Evolutionary conservation across 2,329 filamentous ascomycete genomes (phyloP), one percentile per base, ranked within the genome.

Genomic region (Talaromyces sp.): DNA sequence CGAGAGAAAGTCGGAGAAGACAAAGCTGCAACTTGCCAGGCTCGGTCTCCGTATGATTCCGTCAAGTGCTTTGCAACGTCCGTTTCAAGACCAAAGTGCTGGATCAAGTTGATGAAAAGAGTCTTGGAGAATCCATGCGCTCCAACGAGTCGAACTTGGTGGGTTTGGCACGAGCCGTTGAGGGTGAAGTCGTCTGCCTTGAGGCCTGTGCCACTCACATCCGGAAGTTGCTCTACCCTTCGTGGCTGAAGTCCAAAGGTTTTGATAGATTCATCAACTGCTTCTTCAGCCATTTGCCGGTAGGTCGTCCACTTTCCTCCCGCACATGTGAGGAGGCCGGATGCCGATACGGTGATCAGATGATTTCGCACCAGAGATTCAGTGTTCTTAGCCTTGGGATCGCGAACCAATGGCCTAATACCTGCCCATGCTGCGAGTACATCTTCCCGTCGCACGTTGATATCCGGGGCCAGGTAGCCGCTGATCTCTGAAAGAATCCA

Each of bases 261-360:
- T 57, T 83, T 80, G 72, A 94, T 83, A 10, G 91, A 89, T 69
- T 89, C 87, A 69, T 95, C 90, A 50, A 96, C 90, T 51, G 89
- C 89, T 72, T 95, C 90, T 75, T 96, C 90, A 24, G 91, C 90
- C 91, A 96, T 95, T 75, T 95, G 90, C 60, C 91, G 88, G 77
- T 95, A 95, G 1, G 91, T 95, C 2, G 91, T 95, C 91, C 91
- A 95, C 77, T 96, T 95, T 54, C 91, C 91, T 66, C 91, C 91
- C 29, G 90, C 90, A 70, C 90, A 92, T 35, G 91, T 96, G 65
- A 96, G 78, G 21, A 95, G 82, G 11, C 91, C 91, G 7, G 89
- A 91, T 1, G 83, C 75, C n/a, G 90, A 93, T 55, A 90, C 82
- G 62, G 91, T 88, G 66, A 95, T 85, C 50, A 96, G 81, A 72